A percentile compares a stretch with the other conserved stretches of the same genome.
Evolutionary conservation across 345 rosid genomes (phyloP).

Genomic region (Euclidium syriacum): DNA sequence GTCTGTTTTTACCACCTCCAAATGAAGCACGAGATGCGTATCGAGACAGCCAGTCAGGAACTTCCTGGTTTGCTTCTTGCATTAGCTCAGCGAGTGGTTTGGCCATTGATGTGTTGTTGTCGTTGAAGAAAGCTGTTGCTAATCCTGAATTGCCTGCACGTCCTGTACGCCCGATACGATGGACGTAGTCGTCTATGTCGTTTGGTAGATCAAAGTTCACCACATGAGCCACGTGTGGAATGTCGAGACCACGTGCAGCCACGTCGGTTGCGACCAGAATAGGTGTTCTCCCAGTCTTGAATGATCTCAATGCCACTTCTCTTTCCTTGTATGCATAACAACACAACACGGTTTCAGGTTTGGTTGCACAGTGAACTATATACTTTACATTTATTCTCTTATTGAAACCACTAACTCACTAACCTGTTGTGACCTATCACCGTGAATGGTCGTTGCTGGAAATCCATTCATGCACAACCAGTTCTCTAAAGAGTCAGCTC

Average conservation of each 20-base stretch:
- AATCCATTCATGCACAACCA: slow-evolving; percentile 88
- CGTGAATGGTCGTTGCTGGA: slow-evolving; percentile 94
- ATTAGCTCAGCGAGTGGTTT: slow-evolving; percentile 72
- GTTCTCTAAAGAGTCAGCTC: slow-evolving; percentile 90
- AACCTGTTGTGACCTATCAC: slow-evolving; percentile 95
- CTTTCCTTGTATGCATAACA: slow-evolving; percentile 62
- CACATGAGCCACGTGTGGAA: slow-evolving; percentile 93
- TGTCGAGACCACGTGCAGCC: slow-evolving; percentile 81
- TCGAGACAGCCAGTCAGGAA: slow-evolving; percentile 86
- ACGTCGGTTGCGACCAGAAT: slow-evolving; percentile 96
- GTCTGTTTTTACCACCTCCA: slow-evolving; percentile 51
- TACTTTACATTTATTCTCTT: neutral
- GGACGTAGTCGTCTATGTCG: slow-evolving; percentile 97
- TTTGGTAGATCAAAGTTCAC: slow-evolving; percentile 97
- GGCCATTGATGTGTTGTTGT: slow-evolving; percentile 69
- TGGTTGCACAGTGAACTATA: neutral
- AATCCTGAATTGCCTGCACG: slow-evolving; percentile 92
- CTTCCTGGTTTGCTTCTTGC: slow-evolving; percentile 97
- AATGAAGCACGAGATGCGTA: slow-evolving; percentile 66
- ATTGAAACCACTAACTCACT: neutral
- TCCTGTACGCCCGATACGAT: slow-evolving; percentile 95
- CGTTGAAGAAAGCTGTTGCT: slow-evolving; percentile 96
- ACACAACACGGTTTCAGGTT: neutral
- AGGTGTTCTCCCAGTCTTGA: slow-evolving; percentile 84
- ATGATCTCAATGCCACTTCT: slow-evolving; percentile 85